Evolutionary conservation across 768 basidiomycete genomes (phyloP).

Genomic region (Lanmaoa rubissima): DNA sequence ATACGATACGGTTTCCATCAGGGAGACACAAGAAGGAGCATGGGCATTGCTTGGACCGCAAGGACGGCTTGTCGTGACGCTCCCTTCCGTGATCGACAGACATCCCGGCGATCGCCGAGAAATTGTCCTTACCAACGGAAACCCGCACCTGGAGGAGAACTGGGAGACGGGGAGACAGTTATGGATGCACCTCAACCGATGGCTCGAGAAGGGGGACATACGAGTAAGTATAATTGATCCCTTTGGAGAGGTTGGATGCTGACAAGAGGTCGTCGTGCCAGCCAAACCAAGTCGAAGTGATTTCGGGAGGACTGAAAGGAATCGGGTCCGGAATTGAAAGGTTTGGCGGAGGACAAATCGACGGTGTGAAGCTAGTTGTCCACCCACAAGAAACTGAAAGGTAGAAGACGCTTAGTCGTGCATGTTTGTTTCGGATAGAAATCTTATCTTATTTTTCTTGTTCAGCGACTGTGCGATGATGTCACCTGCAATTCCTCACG

Average conservation of each 20-base stretch:
- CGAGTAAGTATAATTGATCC: slow-evolving; percentile 18
- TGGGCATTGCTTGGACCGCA: slow-evolving; percentile 37
- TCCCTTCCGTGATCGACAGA: slow-evolving; percentile 32
- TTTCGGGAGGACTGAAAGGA: slow-evolving; percentile 42
- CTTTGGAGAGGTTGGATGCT: background rate
- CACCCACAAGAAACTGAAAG: slow-evolving; percentile 44
- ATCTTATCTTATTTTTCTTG: slow-evolving; percentile 21
- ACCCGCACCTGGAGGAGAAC: slow-evolving; percentile 34
- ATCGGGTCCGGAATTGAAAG: slow-evolving; percentile 42
- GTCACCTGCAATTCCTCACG: slow-evolving; percentile 15
- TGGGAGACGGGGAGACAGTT: slow-evolving; percentile 33
- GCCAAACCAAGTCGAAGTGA: slow-evolving; percentile 44
- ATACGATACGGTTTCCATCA: slow-evolving; percentile 39
- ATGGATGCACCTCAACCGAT: slow-evolving; percentile 27
- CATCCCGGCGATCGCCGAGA: slow-evolving; percentile 27
- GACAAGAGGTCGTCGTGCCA: slow-evolving; percentile 14
- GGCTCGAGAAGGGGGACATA: slow-evolving; percentile 34
- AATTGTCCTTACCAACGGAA: slow-evolving; percentile 33
- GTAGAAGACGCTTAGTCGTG: slow-evolving; percentile 26
- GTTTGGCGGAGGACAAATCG: slow-evolving; percentile 40
- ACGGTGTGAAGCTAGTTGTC: slow-evolving; percentile 44
- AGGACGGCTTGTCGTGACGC: slow-evolving; percentile 36
- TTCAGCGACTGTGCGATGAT: slow-evolving; percentile 24
- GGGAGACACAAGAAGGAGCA: slow-evolving; percentile 39
- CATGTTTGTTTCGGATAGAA: slow-evolving; percentile 23